Percentiles rank a stretch among this genome's conserved stretches.
phyloP scores from a whole-genome alignment of 202 grass and related monocot genomes.

The Cymbopogon flexuosus region DNA sequence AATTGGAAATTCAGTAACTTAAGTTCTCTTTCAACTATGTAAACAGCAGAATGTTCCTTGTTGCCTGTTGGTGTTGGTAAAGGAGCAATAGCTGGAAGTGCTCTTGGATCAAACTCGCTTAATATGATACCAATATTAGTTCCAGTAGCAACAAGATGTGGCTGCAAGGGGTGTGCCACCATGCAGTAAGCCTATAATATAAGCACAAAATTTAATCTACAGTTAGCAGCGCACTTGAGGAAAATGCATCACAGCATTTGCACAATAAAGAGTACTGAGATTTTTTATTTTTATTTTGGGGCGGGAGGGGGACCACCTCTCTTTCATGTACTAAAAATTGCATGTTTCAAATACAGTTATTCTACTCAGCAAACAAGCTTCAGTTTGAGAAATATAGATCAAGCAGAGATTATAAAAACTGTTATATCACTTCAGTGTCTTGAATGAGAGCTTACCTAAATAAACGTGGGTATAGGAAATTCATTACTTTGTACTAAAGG shows the following conservation, averaged over 20 bases:
- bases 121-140: constrained; percentile 98
- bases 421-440: not conserved
- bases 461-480: not conserved
- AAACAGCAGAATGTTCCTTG: constrained; percentile 89
- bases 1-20: constrained; percentile 90
- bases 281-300: not conserved
- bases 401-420: too few relatives aligned
- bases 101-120: constrained; percentile 92
- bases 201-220: constrained; percentile 23
- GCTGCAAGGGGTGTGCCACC: constrained; percentile 94
- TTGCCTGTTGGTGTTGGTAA: constrained; percentile 62
- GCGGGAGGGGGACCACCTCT: not conserved
- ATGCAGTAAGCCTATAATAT: constrained; percentile 90
- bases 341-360: not conserved
- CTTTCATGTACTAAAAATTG: not conserved
- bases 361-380: too few relatives aligned
- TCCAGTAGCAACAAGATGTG: constrained; percentile 97
- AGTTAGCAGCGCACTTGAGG: constrained; percentile 31
- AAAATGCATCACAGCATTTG: constrained; percentile 21
- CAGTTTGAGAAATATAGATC: too few relatives aligned
- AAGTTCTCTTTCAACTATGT: constrained; percentile 96
- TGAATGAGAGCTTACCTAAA: not conserved
- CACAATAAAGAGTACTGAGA: not conserved
- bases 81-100: constrained; percentile 82
- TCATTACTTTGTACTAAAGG: not conserved